Evolutionary conservation across 768 basidiomycete genomes (phyloP).

Genomic region (Basidioascus undulatus): DNA sequence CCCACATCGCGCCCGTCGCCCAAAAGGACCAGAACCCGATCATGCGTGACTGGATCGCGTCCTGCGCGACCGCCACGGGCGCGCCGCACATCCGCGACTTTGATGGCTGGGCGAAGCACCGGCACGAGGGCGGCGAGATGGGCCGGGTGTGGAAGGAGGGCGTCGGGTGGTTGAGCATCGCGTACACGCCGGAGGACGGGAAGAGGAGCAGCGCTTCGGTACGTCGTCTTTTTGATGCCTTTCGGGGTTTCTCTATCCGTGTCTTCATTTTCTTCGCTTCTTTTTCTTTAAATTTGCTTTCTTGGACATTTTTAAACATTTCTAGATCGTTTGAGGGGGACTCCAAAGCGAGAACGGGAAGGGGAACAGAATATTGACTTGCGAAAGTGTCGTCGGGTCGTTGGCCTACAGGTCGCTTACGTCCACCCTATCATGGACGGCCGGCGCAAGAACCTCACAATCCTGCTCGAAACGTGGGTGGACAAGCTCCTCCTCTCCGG

Average conservation of each 20-base stretch:
- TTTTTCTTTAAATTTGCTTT: too few species aligned
- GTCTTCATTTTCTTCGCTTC: too few species aligned
- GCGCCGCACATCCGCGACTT: conserved; percentile 1
- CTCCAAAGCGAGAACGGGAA: too few species aligned
- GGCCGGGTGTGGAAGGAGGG: too few species aligned
- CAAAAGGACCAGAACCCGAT: too few species aligned
- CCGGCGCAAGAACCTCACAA: conserved; percentile 1
- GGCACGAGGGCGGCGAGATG: not conserved
- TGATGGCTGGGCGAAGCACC: not conserved
- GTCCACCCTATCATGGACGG: conserved; percentile 3
- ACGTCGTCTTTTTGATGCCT: too few species aligned
- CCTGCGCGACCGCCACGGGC: not conserved
- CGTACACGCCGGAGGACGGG: not conserved
- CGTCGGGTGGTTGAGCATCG: not conserved
- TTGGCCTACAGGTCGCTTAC: too few species aligned
- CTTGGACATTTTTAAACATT: too few species aligned
- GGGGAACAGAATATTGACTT: too few species aligned
- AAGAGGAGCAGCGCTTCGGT: not conserved
- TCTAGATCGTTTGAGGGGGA: too few species aligned
- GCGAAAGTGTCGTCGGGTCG: too few species aligned
- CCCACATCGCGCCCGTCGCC: conserved; percentile 1
- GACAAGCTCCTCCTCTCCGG: not conserved
- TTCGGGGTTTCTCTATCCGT: too few species aligned
- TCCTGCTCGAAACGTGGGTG: conserved; percentile 1
- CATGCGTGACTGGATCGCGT: conserved; percentile 1